phyloP scores from a whole-genome alignment of 164 flowering plant genomes.

The Chloranthus sessilifolius region DNA sequence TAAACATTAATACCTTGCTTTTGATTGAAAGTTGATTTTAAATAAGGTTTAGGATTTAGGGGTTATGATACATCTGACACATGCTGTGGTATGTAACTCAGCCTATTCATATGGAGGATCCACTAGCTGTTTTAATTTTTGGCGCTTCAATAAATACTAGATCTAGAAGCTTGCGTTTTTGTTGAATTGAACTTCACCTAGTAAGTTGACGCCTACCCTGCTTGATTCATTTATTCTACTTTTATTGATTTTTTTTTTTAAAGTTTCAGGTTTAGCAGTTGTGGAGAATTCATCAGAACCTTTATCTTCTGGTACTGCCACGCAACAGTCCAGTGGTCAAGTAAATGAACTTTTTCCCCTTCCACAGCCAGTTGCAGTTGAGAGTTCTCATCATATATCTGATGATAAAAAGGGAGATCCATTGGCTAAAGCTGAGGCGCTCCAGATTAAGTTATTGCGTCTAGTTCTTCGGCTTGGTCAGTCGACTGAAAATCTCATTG shows the following conservation, averaged over 20 bases:
- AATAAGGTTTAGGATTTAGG: too few species aligned
- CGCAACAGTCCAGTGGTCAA: constrained; percentile 17
- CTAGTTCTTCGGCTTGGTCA: constrained; percentile 57
- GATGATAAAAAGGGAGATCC: constrained; percentile 34
- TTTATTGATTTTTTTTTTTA: constrained; percentile 2
- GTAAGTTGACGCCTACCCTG: neutral
- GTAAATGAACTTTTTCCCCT: constrained; percentile 18
- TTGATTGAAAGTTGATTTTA: too few species aligned
- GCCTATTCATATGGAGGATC: too few species aligned
- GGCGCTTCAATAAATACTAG: too few species aligned
- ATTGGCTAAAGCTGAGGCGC: constrained; percentile 61
- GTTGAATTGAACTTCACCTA: too few species aligned
- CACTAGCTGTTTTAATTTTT: too few species aligned
- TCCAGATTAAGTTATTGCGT: constrained; percentile 72
- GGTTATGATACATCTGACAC: too few species aligned
- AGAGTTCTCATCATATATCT: constrained; percentile 22
- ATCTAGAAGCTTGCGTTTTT: too few species aligned
- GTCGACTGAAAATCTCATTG: constrained; percentile 50
- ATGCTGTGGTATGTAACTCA: too few species aligned
- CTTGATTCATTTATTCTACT: neutral
- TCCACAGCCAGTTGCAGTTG: constrained; percentile 22
- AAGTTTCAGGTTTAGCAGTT: constrained; percentile 31
- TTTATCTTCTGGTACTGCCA: constrained; percentile 20
- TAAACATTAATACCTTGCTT: too few species aligned
- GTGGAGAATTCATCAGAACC: constrained; percentile 15